Base-by-base conservation (phyloP, 1,139 yeast species). In the Suhomyces wounanorum region DNA sequence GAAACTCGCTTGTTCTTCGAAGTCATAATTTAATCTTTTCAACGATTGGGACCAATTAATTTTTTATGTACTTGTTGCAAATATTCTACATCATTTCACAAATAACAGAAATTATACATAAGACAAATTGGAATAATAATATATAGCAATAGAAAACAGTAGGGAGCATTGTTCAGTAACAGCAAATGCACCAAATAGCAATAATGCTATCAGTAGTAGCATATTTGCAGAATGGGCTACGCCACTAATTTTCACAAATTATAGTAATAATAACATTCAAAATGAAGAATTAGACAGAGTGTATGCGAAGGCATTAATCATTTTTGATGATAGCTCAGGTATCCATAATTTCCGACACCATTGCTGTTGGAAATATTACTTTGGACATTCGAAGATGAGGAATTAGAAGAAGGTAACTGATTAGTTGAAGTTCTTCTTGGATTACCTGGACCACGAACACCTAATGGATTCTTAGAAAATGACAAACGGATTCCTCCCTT, bases 401-500 rank as follows among this genome's bases (percentile, higher is more conserved):
- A 47, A 41, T 49, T 38, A 11, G 57, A 35, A 26, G 55, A 52
- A n/a, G 59, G 55, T 16, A 66, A 65, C 51, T 68, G 76, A 52
- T 73, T 72, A 18, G 75, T 61, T 40, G 77, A 69, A 8, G 76
- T 60, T 59, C 81, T 69, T 61, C 81, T 68, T 40, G 78, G 77
- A 55, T 73, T 73, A 25, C 78, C 77, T 30, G 81, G 85, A 4
- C 96, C 95, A 59, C 98, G 83, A 6, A 94, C 99, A 41, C 99
- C 99, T 59, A 94, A 79, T 18, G 99, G 99, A 67, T 94, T 94
- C 72, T 94, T 94, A 41, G 97, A 89, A 63, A 91, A 94, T 49
- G 96, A 89, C 54, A 94, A 79, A 54, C 99, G 80, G 53, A 94
- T 94, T 21, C 99, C 99, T 40, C 98, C 98, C 68, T 94, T 92